These are phyloP conservation scores for Fusarium annulatum DNA, from an alignment of 2,329 filamentous ascomycete genomes.

Conservation along the genomic window DNA sequence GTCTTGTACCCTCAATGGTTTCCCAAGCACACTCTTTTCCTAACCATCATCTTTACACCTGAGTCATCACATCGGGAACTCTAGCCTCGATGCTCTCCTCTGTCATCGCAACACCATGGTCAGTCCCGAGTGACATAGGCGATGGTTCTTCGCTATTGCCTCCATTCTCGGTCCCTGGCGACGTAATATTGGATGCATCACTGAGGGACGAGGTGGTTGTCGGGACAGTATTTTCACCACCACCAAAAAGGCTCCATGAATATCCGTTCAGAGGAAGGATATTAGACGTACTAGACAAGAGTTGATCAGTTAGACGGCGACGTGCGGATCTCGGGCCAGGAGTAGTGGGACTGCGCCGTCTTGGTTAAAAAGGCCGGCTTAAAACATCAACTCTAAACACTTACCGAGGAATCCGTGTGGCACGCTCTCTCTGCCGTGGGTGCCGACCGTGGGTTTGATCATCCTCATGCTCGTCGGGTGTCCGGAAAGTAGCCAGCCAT, in stretches of 20 bases:
- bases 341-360: slow-evolving; percentile 10
- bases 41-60: slow-evolving; percentile 31
- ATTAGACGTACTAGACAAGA: slow-evolving; percentile 6
- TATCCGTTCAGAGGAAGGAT: background rate
- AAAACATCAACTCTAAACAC: background rate
- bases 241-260: background rate
- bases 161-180: background rate
- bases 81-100: slow-evolving; percentile 66
- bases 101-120: slow-evolving; percentile 64
- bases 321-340: slow-evolving; percentile 8
- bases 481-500: slow-evolving; percentile 13
- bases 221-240: background rate
- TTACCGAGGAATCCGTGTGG: slow-evolving; percentile 24
- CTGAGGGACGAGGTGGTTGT: background rate
- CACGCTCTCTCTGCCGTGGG: slow-evolving; percentile 1
- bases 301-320: slow-evolving; percentile 3
- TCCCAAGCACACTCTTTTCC: background rate
- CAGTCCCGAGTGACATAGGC: slow-evolving; percentile 56
- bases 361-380: slow-evolving; percentile 1
- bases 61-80: slow-evolving; percentile 57
- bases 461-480: background rate
- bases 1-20: background rate
- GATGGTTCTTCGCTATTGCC: slow-evolving; percentile 11
- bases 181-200: background rate
- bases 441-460: background rate